Conservation (phyloP, 257 asterid species). For the Primulina huaijiensis region DNA sequence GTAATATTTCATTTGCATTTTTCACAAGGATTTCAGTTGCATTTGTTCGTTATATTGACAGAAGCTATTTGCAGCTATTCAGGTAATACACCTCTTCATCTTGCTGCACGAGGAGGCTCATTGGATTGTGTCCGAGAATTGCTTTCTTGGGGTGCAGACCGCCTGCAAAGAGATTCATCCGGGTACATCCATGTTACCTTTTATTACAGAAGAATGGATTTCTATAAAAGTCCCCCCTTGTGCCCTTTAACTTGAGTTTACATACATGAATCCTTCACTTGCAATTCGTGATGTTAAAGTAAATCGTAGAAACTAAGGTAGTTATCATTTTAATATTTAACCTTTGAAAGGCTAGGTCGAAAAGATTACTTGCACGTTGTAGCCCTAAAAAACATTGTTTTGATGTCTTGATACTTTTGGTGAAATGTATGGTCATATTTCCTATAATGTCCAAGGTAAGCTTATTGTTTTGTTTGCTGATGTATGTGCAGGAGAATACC, state of each 20-base stretch:
- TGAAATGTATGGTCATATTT: neutral
- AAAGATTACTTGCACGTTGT: neutral
- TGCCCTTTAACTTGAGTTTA: neutral
- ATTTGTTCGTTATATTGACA: slow-evolving; percentile 6
- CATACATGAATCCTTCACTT: slow-evolving; percentile 1
- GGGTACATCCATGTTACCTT: slow-evolving; percentile 44
- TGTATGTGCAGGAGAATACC: slow-evolving; percentile 59
- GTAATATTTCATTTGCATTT: slow-evolving; percentile 31
- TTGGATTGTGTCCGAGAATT: slow-evolving; percentile 75
- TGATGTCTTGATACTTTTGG: neutral
- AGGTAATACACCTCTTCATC: slow-evolving; percentile 81
- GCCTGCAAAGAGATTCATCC: slow-evolving; percentile 65
- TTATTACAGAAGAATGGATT: neutral
- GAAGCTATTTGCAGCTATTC: slow-evolving; percentile 41
- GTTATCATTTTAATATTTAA: neutral
- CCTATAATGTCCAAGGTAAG: neutral
- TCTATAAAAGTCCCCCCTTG: neutral
- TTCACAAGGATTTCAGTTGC: neutral
- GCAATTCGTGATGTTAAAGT: neutral
- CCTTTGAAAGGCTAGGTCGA: neutral
- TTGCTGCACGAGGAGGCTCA: slow-evolving; percentile 83
- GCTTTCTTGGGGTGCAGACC: slow-evolving; percentile 84
- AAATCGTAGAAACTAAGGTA: neutral
- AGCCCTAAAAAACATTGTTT: neutral
- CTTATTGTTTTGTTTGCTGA: slow-evolving; percentile 16